Conservation (phyloP, 2,329 filamentous ascomycete genomes). For the Fusarium sp. region DNA sequence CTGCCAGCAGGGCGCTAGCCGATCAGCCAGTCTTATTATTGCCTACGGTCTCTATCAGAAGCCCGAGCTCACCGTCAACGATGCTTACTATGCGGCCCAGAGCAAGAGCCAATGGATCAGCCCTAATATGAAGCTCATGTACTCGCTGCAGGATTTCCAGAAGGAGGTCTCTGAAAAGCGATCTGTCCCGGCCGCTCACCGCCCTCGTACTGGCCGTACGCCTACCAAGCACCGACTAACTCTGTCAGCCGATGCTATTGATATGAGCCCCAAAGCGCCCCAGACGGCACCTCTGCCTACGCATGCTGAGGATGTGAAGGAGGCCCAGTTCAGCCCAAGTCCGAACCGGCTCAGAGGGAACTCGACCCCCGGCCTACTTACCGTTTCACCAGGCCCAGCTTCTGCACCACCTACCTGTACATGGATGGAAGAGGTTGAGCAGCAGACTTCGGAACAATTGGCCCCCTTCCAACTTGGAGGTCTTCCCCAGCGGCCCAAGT, state of each 20-base stretch:
- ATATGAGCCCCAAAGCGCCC: conserved; percentile 65
- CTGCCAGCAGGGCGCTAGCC: conserved; percentile 87
- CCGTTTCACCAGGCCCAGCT: conserved; percentile 71
- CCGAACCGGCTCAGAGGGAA: conserved; percentile 63
- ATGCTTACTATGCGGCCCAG: conserved; percentile 85
- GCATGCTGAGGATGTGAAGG: conserved; percentile 59
- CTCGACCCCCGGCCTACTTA: conserved; percentile 63
- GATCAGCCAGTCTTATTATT: conserved; percentile 87
- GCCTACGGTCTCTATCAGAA: conserved; percentile 87
- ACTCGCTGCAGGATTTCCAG: conserved; percentile 86
- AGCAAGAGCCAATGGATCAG: conserved; percentile 88
- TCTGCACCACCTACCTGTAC: conserved; percentile 74
- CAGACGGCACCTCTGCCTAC: conserved; percentile 70
- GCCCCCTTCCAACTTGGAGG: conserved; percentile 37
- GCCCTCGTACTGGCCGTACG: conserved; percentile 63
- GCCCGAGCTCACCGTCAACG: conserved; percentile 80
- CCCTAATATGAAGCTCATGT: conserved; percentile 92
- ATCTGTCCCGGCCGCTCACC: conserved; percentile 58
- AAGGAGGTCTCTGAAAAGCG: conserved; percentile 69
- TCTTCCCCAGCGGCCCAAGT: conserved; percentile 51
- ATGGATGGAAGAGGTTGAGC: conserved; percentile 64
- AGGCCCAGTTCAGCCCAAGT: conserved; percentile 54
- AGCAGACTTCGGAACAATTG: conserved; percentile 45
- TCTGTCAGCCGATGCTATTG: conserved; percentile 69
- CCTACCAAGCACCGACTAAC: conserved; percentile 71